Conservation (phyloP, 345 rosid genomes). For the Acer negundo region DNA sequence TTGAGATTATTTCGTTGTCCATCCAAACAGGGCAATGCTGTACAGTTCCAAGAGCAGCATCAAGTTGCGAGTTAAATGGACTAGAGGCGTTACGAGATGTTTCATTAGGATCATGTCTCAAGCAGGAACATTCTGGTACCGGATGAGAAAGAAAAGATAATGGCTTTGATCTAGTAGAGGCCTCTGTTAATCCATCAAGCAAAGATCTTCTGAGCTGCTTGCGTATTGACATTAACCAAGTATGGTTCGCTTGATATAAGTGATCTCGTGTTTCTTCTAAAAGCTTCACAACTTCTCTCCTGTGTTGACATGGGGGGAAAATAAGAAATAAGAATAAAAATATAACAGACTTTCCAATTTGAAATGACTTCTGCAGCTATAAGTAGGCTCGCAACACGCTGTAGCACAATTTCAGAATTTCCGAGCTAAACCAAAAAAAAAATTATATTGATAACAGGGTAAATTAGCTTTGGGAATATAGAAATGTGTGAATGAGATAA, state of each 20-base stretch:
- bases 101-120: slow-evolving; percentile 26
- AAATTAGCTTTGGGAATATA: neutral
- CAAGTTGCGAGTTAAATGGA: slow-evolving; percentile 35
- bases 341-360: neutral
- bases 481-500: neutral
- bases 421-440: neutral
- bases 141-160: slow-evolving; percentile 79
- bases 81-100: slow-evolving; percentile 34
- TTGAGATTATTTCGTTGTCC: slow-evolving; percentile 39
- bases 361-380: neutral
- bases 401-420: neutral
- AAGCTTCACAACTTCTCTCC: slow-evolving; percentile 68
- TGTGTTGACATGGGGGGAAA: slow-evolving; percentile 25
- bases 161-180: slow-evolving; percentile 56
- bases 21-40: slow-evolving; percentile 81
- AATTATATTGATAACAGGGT: neutral
- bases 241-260: slow-evolving; percentile 74
- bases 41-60: slow-evolving; percentile 50
- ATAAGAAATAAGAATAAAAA: neutral
- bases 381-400: neutral
- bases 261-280: slow-evolving; percentile 66
- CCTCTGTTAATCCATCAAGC: slow-evolving; percentile 63
- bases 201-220: slow-evolving; percentile 68
- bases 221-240: slow-evolving; percentile 78
- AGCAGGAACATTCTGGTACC: slow-evolving; percentile 88